Percentiles rank a stretch among this genome's conserved stretches.
These are phyloP conservation scores for Aureobasidium leucospermi DNA, from an alignment of 2,329 filamentous ascomycete genomes.

Conservation along the genomic window DNA sequence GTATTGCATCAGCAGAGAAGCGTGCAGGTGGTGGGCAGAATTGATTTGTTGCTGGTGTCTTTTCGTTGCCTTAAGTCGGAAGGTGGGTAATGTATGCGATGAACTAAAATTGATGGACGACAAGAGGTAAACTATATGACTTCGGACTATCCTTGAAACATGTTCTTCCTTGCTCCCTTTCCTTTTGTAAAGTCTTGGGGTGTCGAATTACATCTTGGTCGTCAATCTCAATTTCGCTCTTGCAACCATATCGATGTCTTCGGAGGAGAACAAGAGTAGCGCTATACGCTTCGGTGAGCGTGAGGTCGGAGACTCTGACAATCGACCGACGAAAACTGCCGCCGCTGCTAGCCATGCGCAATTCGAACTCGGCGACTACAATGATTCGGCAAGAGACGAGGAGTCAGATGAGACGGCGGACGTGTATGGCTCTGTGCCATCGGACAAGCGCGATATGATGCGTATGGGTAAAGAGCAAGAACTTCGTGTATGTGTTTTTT, in stretches of 20 bases:
- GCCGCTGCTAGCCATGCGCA: neutral
- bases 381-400: constrained; percentile 1
- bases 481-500: constrained; percentile 28
- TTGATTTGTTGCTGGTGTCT: neutral
- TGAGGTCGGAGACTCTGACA: neutral
- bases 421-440: constrained; percentile 7
- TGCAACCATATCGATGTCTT: neutral
- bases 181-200: neutral
- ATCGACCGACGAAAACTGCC: constrained; percentile 9
- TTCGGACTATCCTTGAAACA: neutral
- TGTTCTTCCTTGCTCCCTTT: neutral
- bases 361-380: constrained; percentile 5
- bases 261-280: neutral
- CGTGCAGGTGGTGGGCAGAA: neutral
- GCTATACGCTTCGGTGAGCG: constrained; percentile 6
- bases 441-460: constrained; percentile 37
- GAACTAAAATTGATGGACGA: neutral
- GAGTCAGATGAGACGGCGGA: constrained; percentile 8
- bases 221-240: neutral
- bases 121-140: neutral
- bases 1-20: neutral
- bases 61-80: neutral
- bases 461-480: constrained; percentile 45
- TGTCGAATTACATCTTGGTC: neutral
- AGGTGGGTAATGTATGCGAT: neutral